These are phyloP conservation scores for Colletotrichum lindemuthianum DNA, from an alignment of 2,329 filamentous ascomycete species.

Conservation along the genomic window DNA sequence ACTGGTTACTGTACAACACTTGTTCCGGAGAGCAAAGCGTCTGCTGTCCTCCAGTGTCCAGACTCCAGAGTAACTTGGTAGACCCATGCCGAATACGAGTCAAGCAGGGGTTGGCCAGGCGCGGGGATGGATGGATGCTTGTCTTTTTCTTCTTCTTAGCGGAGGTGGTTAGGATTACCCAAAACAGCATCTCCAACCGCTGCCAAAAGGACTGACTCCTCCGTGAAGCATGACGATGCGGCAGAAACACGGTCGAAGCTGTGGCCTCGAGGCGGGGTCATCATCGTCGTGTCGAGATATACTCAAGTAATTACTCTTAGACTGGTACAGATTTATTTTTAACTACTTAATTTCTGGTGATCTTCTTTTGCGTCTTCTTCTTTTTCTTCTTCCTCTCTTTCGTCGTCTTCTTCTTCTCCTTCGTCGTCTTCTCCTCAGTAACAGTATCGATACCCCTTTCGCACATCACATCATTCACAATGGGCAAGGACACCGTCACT, in stretches of 20 bases:
- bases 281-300: background rate
- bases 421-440: background rate
- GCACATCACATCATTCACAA: background rate
- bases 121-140: constrained; percentile 27
- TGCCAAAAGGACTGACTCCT: constrained; percentile 1
- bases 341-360: too few relatives aligned
- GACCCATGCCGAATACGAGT: constrained; percentile 26
- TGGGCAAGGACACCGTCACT: constrained; percentile 51
- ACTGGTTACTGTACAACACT: too few relatives aligned
- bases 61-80: constrained; percentile 2
- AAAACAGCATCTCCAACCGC: background rate
- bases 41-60: too few relatives aligned
- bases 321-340: background rate
- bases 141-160: background rate
- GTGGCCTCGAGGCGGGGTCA: constrained; percentile 11
- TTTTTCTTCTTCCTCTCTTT: background rate
- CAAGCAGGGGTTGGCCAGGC: constrained; percentile 23
- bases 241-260: background rate
- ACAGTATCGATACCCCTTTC: background rate
- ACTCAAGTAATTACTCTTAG: background rate
- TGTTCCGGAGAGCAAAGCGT: too few relatives aligned
- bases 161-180: constrained; percentile 1
- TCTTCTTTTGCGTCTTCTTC: background rate
- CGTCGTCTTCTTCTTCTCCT: background rate
- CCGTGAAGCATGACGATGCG: constrained; percentile 11